phyloP scores from a whole-genome alignment of 768 basidiomycete genomes.

The Leccinum truebloodii region DNA sequence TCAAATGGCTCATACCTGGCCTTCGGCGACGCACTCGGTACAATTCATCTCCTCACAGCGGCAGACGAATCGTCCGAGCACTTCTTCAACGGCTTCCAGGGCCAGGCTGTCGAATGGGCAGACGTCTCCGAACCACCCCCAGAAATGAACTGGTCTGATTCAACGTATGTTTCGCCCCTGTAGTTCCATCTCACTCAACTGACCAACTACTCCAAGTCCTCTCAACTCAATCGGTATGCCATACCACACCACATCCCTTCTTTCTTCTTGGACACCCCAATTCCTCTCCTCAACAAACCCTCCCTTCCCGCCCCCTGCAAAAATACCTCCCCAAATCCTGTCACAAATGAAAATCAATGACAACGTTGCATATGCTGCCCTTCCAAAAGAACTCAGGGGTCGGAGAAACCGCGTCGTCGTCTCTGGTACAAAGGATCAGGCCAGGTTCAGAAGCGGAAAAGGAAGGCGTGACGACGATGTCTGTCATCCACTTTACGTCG shows the following conservation, averaged over 20 bases:
- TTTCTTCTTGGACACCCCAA: slow-evolving; percentile 64
- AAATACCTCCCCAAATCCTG: slow-evolving; percentile 79
- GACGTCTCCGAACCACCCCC: slow-evolving; percentile 69
- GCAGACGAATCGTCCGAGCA: slow-evolving; percentile 55
- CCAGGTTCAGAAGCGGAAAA: slow-evolving; percentile 87
- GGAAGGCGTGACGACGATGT: slow-evolving; percentile 46
- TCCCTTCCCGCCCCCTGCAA: slow-evolving; percentile 65
- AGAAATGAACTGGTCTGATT: slow-evolving; percentile 77
- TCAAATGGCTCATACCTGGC: slow-evolving; percentile 90
- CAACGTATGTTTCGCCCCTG: slow-evolving; percentile 56
- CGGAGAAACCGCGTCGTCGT: slow-evolving; percentile 71
- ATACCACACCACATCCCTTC: slow-evolving; percentile 68
- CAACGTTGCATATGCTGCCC: slow-evolving; percentile 83
- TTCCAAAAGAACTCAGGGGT: slow-evolving; percentile 84
- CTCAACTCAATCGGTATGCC: slow-evolving; percentile 90
- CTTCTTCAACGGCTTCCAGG: slow-evolving; percentile 90
- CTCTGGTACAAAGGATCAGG: slow-evolving; percentile 54
- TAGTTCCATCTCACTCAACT: background rate
- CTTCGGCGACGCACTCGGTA: slow-evolving; percentile 86
- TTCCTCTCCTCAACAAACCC: slow-evolving; percentile 51
- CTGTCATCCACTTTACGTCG: slow-evolving; percentile 6
- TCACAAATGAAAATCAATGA: slow-evolving; percentile 83
- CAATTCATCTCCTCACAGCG: slow-evolving; percentile 79
- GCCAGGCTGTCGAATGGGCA: slow-evolving; percentile 83
- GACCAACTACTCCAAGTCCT: slow-evolving; percentile 50